phyloP scores from a whole-genome alignment of 2,329 filamentous ascomycete species.

The Cyphellophora attinorum region DNA sequence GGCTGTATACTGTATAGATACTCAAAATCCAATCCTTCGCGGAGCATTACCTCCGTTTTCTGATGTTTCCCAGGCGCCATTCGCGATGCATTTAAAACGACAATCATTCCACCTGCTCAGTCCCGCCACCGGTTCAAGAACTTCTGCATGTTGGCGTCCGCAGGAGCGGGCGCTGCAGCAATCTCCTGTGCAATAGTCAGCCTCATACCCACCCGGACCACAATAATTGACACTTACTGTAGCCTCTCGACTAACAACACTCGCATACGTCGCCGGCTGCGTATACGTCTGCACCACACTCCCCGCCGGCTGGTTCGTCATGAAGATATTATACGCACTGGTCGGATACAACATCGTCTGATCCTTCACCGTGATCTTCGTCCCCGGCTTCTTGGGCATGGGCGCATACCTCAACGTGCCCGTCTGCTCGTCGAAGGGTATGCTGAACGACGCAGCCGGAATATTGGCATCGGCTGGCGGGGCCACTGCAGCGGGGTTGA shows the following conservation, averaged over 20 bases:
- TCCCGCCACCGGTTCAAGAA: constrained; percentile 53
- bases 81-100: constrained; percentile 1
- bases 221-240: constrained; percentile 37
- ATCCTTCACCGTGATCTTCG: constrained; percentile 46
- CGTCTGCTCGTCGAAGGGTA: constrained; percentile 48
- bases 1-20: too few relatives aligned
- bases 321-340: constrained; percentile 39
- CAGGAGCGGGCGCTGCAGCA: constrained; percentile 40
- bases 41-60: too few relatives aligned
- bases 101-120: constrained; percentile 24
- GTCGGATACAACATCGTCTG: constrained; percentile 44
- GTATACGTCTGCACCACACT: constrained; percentile 45
- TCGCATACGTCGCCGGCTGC: constrained; percentile 41
- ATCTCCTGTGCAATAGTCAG: constrained; percentile 30
- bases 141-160: constrained; percentile 44
- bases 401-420: constrained; percentile 52
- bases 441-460: constrained; percentile 24
- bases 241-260: constrained; percentile 45
- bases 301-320: constrained; percentile 34
- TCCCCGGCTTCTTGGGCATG: constrained; percentile 50
- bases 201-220: neutral
- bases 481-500: constrained; percentile 8
- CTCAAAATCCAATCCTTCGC: constrained; percentile 3
- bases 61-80: constrained; percentile 1
- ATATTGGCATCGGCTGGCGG: constrained; percentile 12